Percentiles rank a stretch among this genome's conserved stretches.
These are phyloP conservation scores for Plasmopara halstedii DNA, from an alignment of 352 stramenopile species.

Conservation along the genomic window DNA sequence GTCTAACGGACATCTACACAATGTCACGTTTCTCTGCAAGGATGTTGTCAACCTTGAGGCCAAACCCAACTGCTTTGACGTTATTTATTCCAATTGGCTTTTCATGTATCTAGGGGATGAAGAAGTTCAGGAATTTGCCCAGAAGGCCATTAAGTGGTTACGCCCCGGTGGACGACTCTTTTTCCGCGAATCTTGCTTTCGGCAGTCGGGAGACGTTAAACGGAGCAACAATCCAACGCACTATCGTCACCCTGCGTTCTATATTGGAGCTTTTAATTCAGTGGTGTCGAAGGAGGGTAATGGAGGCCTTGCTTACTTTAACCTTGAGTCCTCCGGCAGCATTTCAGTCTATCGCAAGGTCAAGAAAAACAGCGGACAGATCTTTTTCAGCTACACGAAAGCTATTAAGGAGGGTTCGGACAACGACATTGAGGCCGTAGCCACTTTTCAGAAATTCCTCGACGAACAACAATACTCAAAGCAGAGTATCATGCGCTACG, in stretches of 20 bases:
- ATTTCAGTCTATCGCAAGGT: conserved; percentile 59
- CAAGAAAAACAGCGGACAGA: conserved; percentile 80
- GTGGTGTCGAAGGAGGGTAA: conserved; percentile 36
- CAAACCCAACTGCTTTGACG: conserved; percentile 47
- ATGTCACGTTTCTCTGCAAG: conserved; percentile 58
- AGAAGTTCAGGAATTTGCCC: conserved; percentile 42
- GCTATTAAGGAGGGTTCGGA: conserved; percentile 25
- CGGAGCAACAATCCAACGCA: conserved; percentile 54
- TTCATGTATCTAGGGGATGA: conserved; percentile 69
- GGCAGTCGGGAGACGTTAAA: conserved; percentile 55
- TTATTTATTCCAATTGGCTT: conserved; percentile 73
- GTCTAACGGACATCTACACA: conserved; percentile 39
- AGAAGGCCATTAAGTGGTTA: conserved; percentile 58
- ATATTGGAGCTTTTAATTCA: conserved; percentile 44
- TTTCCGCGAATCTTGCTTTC: conserved; percentile 65
- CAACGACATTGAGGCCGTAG: conserved; percentile 22
- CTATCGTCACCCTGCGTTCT: conserved; percentile 65
- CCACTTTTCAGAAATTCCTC: conserved; percentile 65
- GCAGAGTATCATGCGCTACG: conserved; percentile 59
- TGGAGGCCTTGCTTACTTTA: conserved; percentile 37
- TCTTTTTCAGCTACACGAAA: conserved; percentile 69
- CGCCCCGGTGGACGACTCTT: conserved; percentile 56
- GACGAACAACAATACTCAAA: conserved; percentile 67
- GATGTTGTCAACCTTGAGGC: conserved; percentile 60
- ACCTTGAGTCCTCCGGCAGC: conserved; percentile 59